Evolutionary conservation across 2,329 filamentous ascomycete genomes (phyloP), one percentile per base, ranked within the genome.

Genomic region (Cyphellophora europaea): DNA sequence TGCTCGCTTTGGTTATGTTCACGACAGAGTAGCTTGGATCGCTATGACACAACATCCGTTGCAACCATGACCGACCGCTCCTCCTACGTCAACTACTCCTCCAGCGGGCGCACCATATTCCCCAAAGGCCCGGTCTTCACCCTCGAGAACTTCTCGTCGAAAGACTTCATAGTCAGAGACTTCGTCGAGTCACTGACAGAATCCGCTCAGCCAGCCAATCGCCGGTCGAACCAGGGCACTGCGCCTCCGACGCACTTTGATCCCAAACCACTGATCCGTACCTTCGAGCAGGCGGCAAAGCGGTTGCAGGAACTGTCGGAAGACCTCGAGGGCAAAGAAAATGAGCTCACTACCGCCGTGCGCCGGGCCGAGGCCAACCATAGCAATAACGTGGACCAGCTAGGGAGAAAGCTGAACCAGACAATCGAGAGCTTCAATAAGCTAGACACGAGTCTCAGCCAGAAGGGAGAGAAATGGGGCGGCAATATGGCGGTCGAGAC

Each of bases 101-200:
- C 50, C 42, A 49, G 57, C 42, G 68, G 74, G 49, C 72, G 78
- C 62, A 70, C 77, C 47, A 71, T 88, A 54, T 89, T 84, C 55
- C 80, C 82, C 38, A 77, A 77, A 58, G 83, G 80, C 25, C 84
- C 85, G 41, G 81, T 72, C 57, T 95, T 95, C 65, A 85, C 78
- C 6, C 71, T 96, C 42, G 85, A 94, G 29, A 87, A 88, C 63
- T 86, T 88, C 61, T 84, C 84, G 38, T 83, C 71, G 56, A 83
- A 83, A 52, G 91, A 96, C 63, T 98, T 96, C 54, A 95, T 96
- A 44, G 89, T 96, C 47, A 87, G 93, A 53, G 91, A 98, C 64
- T 98, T 98, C 56, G 80, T 98, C 50, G 93, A 98, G 57, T 77
- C 80, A 33, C 77, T 98, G 38, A 91, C 89, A 33, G 88, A 96